Evolutionary conservation across 1,284 basidiomycete species (phyloP).

Genomic region (Porphyrellus sp.): DNA sequence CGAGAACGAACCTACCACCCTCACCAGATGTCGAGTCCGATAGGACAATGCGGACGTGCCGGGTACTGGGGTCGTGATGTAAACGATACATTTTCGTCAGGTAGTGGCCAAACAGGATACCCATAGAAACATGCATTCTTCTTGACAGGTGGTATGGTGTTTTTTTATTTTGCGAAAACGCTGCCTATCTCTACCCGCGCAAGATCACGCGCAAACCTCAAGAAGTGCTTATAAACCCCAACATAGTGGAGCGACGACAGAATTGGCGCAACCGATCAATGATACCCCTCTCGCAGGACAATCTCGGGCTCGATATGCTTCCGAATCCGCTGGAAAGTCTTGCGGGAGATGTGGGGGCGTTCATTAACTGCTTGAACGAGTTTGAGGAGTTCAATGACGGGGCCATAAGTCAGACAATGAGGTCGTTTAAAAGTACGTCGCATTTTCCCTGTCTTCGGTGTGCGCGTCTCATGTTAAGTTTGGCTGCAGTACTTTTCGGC

Average conservation of each 20-base stretch:
- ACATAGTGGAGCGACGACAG: slow-evolving; percentile 30
- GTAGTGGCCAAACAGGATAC: too few relatives aligned
- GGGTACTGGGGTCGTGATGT: too few relatives aligned
- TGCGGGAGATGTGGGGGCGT: slow-evolving; percentile 47
- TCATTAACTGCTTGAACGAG: slow-evolving; percentile 49
- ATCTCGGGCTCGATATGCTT: slow-evolving; percentile 31
- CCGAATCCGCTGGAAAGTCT: slow-evolving; percentile 42
- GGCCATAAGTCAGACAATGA: slow-evolving; percentile 49
- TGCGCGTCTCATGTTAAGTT: neutral
- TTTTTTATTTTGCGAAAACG: slow-evolving; percentile 36
- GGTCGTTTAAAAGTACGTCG: slow-evolving; percentile 44
- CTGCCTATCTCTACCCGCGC: slow-evolving; percentile 34
- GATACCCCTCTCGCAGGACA: slow-evolving; percentile 14
- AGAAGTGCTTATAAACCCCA: slow-evolving; percentile 28
- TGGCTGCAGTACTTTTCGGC: slow-evolving; percentile 30
- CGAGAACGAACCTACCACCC: too few relatives aligned
- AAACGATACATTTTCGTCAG: too few relatives aligned
- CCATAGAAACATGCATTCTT: too few relatives aligned
- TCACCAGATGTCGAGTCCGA: too few relatives aligned
- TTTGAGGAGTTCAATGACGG: slow-evolving; percentile 58
- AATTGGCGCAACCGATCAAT: slow-evolving; percentile 25
- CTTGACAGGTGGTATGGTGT: too few relatives aligned
- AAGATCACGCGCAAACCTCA: slow-evolving; percentile 27
- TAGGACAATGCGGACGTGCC: too few relatives aligned
- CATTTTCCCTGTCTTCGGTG: neutral